Evolutionary conservation across 2,329 filamentous ascomycete genomes (phyloP).

Genomic region (Truncatella angustata): DNA sequence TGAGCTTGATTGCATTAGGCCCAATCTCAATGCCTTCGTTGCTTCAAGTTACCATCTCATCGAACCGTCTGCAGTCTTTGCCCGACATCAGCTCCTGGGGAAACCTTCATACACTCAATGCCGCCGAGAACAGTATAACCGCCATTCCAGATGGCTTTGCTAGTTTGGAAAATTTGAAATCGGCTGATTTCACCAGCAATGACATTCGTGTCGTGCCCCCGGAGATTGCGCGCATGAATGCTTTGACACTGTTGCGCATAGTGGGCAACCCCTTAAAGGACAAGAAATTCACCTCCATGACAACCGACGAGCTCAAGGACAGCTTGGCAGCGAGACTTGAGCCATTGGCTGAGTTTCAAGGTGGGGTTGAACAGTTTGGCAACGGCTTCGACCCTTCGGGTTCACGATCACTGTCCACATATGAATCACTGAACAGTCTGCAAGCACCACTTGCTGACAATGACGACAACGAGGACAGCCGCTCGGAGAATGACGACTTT

Average conservation of each 20-base stretch:
- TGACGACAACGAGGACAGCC: conserved; percentile 40
- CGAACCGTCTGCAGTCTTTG: conserved; percentile 73
- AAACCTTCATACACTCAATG: conserved; percentile 69
- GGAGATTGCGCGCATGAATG: conserved; percentile 77
- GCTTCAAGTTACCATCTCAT: conserved; percentile 72
- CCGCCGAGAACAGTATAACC: conserved; percentile 78
- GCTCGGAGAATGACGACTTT: conserved; percentile 55
- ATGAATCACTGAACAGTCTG: conserved; percentile 25
- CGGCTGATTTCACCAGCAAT: conserved; percentile 83
- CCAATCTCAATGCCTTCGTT: conserved; percentile 67
- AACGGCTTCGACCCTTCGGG: conserved; percentile 25
- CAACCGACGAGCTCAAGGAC: conserved; percentile 77
- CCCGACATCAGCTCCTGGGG: conserved; percentile 75
- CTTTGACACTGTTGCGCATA: conserved; percentile 70
- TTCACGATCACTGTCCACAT: conserved; percentile 8
- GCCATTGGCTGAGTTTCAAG: conserved; percentile 40
- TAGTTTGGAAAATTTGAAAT: conserved; percentile 64
- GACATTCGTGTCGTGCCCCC: conserved; percentile 74
- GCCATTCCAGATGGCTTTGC: conserved; percentile 75
- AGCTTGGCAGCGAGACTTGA: conserved; percentile 66
- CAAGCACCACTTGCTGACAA: conserved; percentile 2
- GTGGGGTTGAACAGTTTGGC: conserved; percentile 21
- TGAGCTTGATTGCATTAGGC: conserved; percentile 53
- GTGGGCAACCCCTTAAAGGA: conserved; percentile 89
- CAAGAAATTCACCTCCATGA: conserved; percentile 79